Percentiles rank a stretch among this genome's conserved stretches.
Evolutionary conservation across 768 basidiomycete genomes (phyloP).

Genomic region (Filobasidium floriforme): DNA sequence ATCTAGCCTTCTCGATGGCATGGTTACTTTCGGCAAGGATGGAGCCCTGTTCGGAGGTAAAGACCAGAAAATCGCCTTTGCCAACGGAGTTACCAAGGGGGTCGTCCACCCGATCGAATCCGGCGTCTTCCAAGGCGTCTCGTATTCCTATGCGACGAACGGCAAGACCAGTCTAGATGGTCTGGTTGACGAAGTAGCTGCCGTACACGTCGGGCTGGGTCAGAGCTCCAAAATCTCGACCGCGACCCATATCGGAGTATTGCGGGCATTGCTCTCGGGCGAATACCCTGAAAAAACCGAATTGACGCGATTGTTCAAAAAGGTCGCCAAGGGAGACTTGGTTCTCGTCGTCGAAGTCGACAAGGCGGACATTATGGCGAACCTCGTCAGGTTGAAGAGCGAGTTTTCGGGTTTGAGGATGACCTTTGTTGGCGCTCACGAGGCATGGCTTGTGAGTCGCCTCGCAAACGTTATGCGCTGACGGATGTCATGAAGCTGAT

Average conservation of each 20-base stretch:
- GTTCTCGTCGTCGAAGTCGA: conserved; percentile 59
- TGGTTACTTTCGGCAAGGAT: conserved; percentile 59
- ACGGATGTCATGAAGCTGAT: conserved; percentile 47
- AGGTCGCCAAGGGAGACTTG: conserved; percentile 52
- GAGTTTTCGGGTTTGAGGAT: conserved; percentile 50
- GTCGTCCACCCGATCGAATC: conserved; percentile 56
- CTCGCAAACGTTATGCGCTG: background rate
- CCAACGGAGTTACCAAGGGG: conserved; percentile 63
- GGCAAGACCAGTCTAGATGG: conserved; percentile 56
- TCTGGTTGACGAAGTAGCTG: conserved; percentile 56
- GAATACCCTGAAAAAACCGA: conserved; percentile 47
- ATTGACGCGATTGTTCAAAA: conserved; percentile 51
- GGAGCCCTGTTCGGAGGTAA: conserved; percentile 64
- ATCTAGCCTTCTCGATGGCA: conserved; percentile 46
- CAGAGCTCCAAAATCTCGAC: conserved; percentile 54
- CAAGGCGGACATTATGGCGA: conserved; percentile 64
- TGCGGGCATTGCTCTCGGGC: conserved; percentile 59
- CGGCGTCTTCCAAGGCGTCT: conserved; percentile 60
- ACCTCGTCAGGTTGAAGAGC: conserved; percentile 57
- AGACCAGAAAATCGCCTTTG: conserved; percentile 53
- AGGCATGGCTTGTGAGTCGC: conserved; percentile 42
- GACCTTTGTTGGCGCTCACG: conserved; percentile 44
- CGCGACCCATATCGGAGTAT: conserved; percentile 70
- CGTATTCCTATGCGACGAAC: conserved; percentile 57
- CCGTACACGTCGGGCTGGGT: conserved; percentile 60